Base-by-base conservation (phyloP, 805 yeast species). In the Candida ovalis region DNA sequence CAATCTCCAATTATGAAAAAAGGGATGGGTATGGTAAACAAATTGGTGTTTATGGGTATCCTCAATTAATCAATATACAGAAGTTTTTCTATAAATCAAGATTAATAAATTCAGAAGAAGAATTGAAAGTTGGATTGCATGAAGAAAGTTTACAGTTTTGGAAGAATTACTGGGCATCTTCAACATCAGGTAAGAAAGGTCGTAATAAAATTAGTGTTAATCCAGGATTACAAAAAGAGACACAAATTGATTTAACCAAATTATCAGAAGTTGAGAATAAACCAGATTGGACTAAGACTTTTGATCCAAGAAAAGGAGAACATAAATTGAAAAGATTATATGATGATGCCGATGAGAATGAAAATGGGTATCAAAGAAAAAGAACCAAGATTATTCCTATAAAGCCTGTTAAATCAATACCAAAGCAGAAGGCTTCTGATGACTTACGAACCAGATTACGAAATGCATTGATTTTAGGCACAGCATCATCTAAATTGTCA, bases 401-500 rank as follows among this genome's bases (percentile, higher is more conserved):
- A 22, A 40, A 28, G 7, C 17, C 21, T 10, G 19, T 5, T 15
- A 33, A 12, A 39, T 28, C 23, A 43, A 46, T 45, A 10, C 37
- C 32, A 25, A 44, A 36, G 45, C 45, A 51, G 30, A 44, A 47
- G 32, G 43, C 56, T 1, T 56, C 61, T 7, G 35, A 30, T 30
- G 35, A 30, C 35, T 30, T 30, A 4, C 35, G n/a, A 15, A 30
- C 35, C 7, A 30, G 35, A 10, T 7, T 64, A 46, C 49, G 72
- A 43, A 48, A 58, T n/a, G 72, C 83, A 0, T 58, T 48, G 13
- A 61, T 82, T 1, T 47, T 77, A n/a, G 89, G 90, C 2, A 77
- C 87, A 0, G 76, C 82, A 0, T 84, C 89, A 0, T 67, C 82
- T 0, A 85, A 85, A 55, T 62, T 84, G 15, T 78, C 88, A 4